phyloP scores from a whole-genome alignment of 495 filamentous ascomycete species.

The Penicillium mononematosum region DNA sequence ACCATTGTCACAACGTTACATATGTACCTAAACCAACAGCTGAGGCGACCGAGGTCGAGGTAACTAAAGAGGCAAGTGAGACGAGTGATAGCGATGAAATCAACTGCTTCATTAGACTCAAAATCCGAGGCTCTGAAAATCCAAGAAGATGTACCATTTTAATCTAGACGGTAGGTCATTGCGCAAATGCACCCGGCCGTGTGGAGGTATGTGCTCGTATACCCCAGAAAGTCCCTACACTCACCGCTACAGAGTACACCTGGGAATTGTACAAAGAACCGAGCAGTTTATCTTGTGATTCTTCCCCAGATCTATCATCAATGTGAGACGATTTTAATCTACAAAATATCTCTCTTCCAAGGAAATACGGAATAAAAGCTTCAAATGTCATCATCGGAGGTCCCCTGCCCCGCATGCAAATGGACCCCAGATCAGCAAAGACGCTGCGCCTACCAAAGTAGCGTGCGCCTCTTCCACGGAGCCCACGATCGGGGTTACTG shows the following conservation, averaged over 20 bases:
- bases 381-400: slow-evolving; percentile 4
- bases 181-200: neutral
- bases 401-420: slow-evolving; percentile 21
- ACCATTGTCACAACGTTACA: neutral
- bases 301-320: slow-evolving; percentile 1
- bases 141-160: neutral
- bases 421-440: slow-evolving; percentile 18
- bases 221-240: neutral
- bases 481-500: neutral
- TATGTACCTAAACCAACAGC: neutral
- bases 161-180: slow-evolving; percentile 3
- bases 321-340: slow-evolving; percentile 2
- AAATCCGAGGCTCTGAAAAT: slow-evolving; percentile 1
- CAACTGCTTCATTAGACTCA: slow-evolving; percentile 2
- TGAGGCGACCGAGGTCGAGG: neutral
- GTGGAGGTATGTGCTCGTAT: neutral
- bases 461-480: neutral
- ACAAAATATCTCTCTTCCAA: neutral
- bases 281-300: slow-evolving; percentile 10
- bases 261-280: neutral
- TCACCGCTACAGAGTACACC: too few relatives aligned
- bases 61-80: neutral
- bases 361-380: slow-evolving; percentile 4
- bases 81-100: neutral
- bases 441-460: slow-evolving; percentile 1